phyloP scores from a whole-genome alignment of 495 filamentous ascomycete genomes.

The Penicillium antarcticum region DNA sequence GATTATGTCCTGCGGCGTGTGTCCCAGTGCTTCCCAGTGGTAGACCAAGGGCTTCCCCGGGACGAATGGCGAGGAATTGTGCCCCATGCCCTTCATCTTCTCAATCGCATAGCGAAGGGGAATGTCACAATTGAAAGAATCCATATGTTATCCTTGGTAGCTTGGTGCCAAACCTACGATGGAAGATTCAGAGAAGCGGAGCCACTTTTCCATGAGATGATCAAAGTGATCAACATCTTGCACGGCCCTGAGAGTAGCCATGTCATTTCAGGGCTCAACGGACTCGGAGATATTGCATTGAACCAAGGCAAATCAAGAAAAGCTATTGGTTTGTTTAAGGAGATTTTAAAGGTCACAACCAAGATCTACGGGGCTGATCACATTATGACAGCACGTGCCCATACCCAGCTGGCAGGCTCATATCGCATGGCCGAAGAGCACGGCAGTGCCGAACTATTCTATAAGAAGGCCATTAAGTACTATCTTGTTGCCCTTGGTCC shows the following conservation, averaged over 20 bases:
- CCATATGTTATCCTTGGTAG: not conserved
- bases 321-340: not conserved
- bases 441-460: not conserved
- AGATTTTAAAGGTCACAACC: not conserved
- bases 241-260: constrained; percentile 9
- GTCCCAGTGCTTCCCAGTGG: constrained; percentile 13
- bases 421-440: constrained; percentile 1
- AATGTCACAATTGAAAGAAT: not conserved
- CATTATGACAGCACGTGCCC: not conserved
- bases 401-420: not conserved
- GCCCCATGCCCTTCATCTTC: constrained; percentile 29
- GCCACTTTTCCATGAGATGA: constrained; percentile 10
- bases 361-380: not conserved
- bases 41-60: constrained; percentile 14
- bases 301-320: not conserved
- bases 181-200: constrained; percentile 16
- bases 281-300: constrained; percentile 4
- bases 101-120: not conserved
- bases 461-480: constrained; percentile 2
- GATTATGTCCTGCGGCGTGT: constrained; percentile 10
- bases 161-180: not conserved
- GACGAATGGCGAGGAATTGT: constrained; percentile 24
- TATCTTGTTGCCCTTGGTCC: not conserved
- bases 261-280: not conserved
- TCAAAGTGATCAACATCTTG: constrained; percentile 9